Evolutionary conservation across 257 asterid species (phyloP), one percentile per base, ranked within the genome.

Genomic region (Mentha longifolia): DNA sequence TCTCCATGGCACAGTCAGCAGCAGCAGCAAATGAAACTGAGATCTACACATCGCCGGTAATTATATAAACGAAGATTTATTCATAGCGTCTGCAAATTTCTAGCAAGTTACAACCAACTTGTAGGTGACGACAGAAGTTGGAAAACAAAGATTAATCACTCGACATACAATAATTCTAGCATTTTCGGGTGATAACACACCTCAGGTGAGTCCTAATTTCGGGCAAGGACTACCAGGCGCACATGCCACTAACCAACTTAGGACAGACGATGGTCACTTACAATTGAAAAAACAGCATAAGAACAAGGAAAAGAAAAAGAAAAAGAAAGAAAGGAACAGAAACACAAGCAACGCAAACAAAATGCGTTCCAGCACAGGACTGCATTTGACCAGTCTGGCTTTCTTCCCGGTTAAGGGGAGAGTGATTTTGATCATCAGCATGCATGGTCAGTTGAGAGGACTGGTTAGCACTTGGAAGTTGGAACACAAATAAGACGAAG

Each of bases 221-320:
- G 39, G 84, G 85, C 82, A 71, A 77, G 66, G 88, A 86, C 96
- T 75, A 83, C 98, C 96, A 92, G 98, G 96, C 77, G 97, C 95
- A 75, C 77, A 70, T 57, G 67, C 70, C 85, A 62, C 85, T 70
- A 82, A 74, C 69, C 74, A 35, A 35, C 39, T 76, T 70, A 74
- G 60, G 67, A 72, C 76, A 74, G 73, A 73, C 62, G 50, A 52
- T 20, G 59, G 56, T 49, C 67, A 16, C 72, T 60, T 74, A 64
- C 76, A 59, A 37, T 43, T 30, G 63, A 63, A 54, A 54, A 55
- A 30, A 41, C 13, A 41, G 39, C 39, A 35, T 35, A 35, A 35
- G 37, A 3, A 33, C 37, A 33, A 3, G 6, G 5, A 9, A 10
- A 42, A 42, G 2, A 2, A 42, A 58, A 3, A 14, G 17, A n/a